Conservation (phyloP, 768 basidiomycete genomes). For the Trametes cinnabarina region DNA sequence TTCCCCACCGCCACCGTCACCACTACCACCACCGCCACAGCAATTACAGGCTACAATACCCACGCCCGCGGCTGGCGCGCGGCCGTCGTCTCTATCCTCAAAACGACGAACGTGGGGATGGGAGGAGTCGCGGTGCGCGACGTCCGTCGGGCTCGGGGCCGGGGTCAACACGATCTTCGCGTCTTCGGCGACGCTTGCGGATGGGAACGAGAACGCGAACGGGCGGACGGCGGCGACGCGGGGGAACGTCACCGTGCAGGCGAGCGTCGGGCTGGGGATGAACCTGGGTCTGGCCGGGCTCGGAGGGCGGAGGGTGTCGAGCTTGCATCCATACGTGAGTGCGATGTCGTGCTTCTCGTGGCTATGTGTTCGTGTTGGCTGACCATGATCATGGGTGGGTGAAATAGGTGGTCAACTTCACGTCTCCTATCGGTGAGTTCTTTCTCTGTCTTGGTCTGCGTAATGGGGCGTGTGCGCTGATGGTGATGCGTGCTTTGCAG, state of each 20-base stretch:
- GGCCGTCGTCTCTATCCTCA: slow-evolving; percentile 4
- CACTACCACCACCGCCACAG: not conserved
- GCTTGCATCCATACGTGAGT: slow-evolving; percentile 33
- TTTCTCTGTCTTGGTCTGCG: not conserved
- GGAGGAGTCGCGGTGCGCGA: slow-evolving; percentile 10
- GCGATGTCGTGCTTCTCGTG: not conserved
- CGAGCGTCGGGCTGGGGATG: slow-evolving; percentile 8
- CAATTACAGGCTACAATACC: not conserved
- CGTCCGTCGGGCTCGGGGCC: not conserved
- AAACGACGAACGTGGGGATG: slow-evolving; percentile 16
- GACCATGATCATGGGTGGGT: not conserved
- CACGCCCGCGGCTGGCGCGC: not conserved
- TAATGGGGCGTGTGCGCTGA: not conserved
- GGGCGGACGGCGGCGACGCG: not conserved
- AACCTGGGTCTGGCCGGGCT: not conserved
- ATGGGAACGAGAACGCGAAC: not conserved
- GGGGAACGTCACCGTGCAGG: not conserved
- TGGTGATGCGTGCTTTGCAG: slow-evolving; percentile 6
- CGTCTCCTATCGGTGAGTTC: slow-evolving; percentile 39
- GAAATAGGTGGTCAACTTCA: slow-evolving; percentile 38
- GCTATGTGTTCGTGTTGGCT: not conserved
- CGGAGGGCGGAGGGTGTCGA: slow-evolving; percentile 10
- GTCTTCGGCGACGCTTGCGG: not conserved
- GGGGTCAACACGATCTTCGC: not conserved
- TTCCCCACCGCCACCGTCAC: not conserved